Evolutionary conservation across 2,329 filamentous ascomycete species (phyloP).

Genomic region (Dactylellina cionopaga): DNA sequence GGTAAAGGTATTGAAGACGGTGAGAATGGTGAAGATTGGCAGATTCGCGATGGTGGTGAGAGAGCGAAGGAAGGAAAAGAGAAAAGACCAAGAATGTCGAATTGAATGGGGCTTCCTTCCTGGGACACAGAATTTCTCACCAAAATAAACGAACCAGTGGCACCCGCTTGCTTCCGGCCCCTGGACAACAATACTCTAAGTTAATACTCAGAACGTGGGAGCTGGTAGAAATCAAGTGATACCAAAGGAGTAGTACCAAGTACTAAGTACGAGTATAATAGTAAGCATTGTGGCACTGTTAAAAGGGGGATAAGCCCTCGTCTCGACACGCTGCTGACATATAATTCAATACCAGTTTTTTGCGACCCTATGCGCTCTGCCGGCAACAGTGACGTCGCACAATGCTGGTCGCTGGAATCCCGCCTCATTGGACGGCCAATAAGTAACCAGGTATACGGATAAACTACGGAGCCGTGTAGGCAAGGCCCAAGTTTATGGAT

Average conservation of each 20-base stretch:
- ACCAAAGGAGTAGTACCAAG: too few species aligned
- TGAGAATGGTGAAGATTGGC: neutral
- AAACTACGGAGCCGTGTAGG: too few species aligned
- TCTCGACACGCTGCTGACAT: too few species aligned
- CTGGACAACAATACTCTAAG: too few species aligned
- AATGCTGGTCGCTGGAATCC: neutral
- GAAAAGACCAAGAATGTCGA: neutral
- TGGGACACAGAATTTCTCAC: constrained; percentile 4
- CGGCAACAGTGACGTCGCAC: neutral
- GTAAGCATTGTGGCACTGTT: too few species aligned
- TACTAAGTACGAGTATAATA: too few species aligned
- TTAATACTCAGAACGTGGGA: too few species aligned
- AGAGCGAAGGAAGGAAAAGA: neutral
- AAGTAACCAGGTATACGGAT: too few species aligned
- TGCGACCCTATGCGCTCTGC: neutral
- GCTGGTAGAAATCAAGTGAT: too few species aligned
- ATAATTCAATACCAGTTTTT: neutral
- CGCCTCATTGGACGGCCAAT: too few species aligned
- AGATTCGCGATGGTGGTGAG: neutral
- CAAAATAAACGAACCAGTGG: constrained; percentile 29
- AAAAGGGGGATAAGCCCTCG: too few species aligned
- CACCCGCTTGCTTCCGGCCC: constrained; percentile 52
- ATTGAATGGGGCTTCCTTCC: constrained; percentile 5
- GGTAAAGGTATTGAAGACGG: neutral
- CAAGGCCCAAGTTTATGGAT: too few species aligned